These are phyloP conservation scores for Sequoiadendron giganteum DNA, from an alignment of 75 land plant genomes.

Conservation along the genomic window DNA sequence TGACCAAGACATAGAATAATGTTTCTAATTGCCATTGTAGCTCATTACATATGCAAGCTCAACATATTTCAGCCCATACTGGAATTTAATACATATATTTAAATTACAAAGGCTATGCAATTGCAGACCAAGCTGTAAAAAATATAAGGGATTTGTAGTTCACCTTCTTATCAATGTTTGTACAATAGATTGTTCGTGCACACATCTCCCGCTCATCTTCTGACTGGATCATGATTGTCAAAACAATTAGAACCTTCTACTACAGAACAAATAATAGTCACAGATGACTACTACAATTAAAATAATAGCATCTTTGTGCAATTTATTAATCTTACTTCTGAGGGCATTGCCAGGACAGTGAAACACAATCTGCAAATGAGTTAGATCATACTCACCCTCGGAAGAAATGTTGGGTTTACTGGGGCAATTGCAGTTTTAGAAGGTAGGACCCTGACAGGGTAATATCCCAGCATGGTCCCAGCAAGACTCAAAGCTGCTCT, in stretches of 20 bases:
- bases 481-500: slow-evolving; percentile 80
- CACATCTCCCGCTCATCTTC: slow-evolving; percentile 92
- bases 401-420: slow-evolving; percentile 91
- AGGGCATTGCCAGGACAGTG: neutral
- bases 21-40: neutral
- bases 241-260: neutral
- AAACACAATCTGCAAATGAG: neutral
- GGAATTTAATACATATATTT: neutral
- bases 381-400: slow-evolving; percentile 50
- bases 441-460: slow-evolving; percentile 93
- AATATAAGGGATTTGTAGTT: neutral
- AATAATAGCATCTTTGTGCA: neutral
- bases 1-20: neutral
- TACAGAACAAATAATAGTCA: neutral
- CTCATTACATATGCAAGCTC: neutral
- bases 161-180: slow-evolving; percentile 93
- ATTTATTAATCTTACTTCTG: neutral
- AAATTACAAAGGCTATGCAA: neutral
- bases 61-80: slow-evolving; percentile 2
- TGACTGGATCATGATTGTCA: slow-evolving; percentile 34
- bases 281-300: slow-evolving; percentile 14
- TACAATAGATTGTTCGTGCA: slow-evolving; percentile 85
- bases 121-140: neutral
- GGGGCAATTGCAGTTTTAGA: slow-evolving; percentile 98
- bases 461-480: slow-evolving; percentile 96